Evolutionary conservation across 129 eudicot genomes (phyloP), one percentile per base, ranked within the genome.

Genomic region (Helianthus annuus): DNA sequence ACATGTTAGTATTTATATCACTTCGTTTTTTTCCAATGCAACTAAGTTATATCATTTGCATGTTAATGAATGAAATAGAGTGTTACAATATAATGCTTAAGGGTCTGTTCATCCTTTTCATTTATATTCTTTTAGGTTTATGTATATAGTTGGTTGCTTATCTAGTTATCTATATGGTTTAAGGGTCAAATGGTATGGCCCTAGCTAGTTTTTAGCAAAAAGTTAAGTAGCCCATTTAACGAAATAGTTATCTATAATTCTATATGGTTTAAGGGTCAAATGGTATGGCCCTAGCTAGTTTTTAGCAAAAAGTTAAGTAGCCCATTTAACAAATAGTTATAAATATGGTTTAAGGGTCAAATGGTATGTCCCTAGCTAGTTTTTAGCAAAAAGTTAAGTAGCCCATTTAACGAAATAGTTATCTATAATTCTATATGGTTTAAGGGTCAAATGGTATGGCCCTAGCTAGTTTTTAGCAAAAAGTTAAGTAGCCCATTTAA

Each of bases 1-100:
- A 70, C 87, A 80, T 69, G 96, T 87, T 64, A 69, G 89, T 86
- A 49, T 54, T 32, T 0, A 10, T 70, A 73, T 63, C 78, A 53
- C 36, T 48, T 12, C 68, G 15, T 72, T 59, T 10, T 27, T 27
- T 32, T 58, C 24, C 22, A 10, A 10, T 42, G 46, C 57, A 24
- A 57, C 78, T 64, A 51, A 5, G 16, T 19, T 64, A 51, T 34
- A 13, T 74, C n/a, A 40, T 74, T 13, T 39, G 72, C 71, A 62
- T 53, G 58, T 53, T 53, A 53, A 10, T 7, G 11, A 53, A 7
- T 16, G 27, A 6, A 15, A 53, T 49, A 53, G 36, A 32, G 58
- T 6, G 27, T 53, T 53, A 27, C 32, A 27, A 27, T 27, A 27
- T 27, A 27, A 27, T 27, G 32, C 32, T 27, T 27, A 27, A 27